A percentile compares a stretch with the other conserved stretches of the same genome.
Conservation (phyloP, 2,329 filamentous ascomycete species). For the Fusarium torulosum region DNA sequence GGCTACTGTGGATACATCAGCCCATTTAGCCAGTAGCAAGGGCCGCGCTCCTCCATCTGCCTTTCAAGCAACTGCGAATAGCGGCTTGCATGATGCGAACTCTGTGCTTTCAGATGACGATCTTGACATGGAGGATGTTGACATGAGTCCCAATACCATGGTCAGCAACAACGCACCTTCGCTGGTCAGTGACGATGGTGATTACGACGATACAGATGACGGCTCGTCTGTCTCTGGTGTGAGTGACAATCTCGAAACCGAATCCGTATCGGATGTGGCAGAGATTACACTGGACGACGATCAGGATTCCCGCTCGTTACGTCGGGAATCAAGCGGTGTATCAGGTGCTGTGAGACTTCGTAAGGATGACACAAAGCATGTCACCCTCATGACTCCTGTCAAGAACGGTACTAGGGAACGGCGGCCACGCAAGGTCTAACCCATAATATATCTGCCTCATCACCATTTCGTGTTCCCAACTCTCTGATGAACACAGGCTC, state of each 20-base stretch:
- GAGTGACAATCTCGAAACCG: slow-evolving; percentile 69
- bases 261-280: slow-evolving; percentile 70
- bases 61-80: slow-evolving; percentile 55
- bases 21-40: slow-evolving; percentile 70
- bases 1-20: slow-evolving; percentile 54
- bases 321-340: slow-evolving; percentile 59
- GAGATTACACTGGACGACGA: slow-evolving; percentile 73
- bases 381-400: slow-evolving; percentile 67
- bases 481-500: slow-evolving; percentile 17
- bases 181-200: slow-evolving; percentile 83
- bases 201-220: slow-evolving; percentile 79
- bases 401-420: slow-evolving; percentile 56
- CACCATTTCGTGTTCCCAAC: slow-evolving; percentile 15
- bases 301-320: slow-evolving; percentile 60
- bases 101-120: slow-evolving; percentile 58
- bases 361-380: slow-evolving; percentile 68
- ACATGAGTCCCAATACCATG: slow-evolving; percentile 76
- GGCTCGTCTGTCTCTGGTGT: slow-evolving; percentile 70
- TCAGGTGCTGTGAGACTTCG: slow-evolving; percentile 62
- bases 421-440: slow-evolving; percentile 49
- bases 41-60: slow-evolving; percentile 58
- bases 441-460: background rate
- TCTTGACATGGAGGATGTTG: slow-evolving; percentile 67
- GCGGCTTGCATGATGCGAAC: slow-evolving; percentile 38
- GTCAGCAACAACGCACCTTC: slow-evolving; percentile 83